phyloP scores from a whole-genome alignment of 208 protist species.

The Leishmania lainsoni region DNA sequence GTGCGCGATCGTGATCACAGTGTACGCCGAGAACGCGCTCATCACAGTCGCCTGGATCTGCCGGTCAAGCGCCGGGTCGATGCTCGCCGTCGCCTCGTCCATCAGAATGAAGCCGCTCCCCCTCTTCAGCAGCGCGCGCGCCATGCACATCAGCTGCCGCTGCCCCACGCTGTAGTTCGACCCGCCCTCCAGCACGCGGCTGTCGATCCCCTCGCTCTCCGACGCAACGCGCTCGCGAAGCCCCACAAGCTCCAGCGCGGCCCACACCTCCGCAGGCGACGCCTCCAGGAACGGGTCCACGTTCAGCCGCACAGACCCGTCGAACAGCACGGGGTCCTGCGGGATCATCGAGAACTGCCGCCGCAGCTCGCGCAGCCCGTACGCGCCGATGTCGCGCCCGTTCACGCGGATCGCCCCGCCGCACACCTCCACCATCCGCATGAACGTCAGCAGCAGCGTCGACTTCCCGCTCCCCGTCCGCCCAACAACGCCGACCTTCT shows the following conservation, averaged over 20 bases:
- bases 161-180: slow-evolving; percentile 80
- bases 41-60: slow-evolving; percentile 60
- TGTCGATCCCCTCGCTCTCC: slow-evolving; percentile 20
- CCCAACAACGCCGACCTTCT: slow-evolving; percentile 89
- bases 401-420: slow-evolving; percentile 55
- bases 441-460: slow-evolving; percentile 74
- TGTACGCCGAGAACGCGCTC: slow-evolving; percentile 64
- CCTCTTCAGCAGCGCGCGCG: slow-evolving; percentile 64
- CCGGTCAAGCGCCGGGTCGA: slow-evolving; percentile 67
- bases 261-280: slow-evolving; percentile 34
- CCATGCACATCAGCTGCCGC: slow-evolving; percentile 77
- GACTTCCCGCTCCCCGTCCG: slow-evolving; percentile 89
- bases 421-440: slow-evolving; percentile 71
- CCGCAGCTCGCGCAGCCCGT: slow-evolving; percentile 54
- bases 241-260: slow-evolving; percentile 56
- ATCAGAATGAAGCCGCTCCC: slow-evolving; percentile 75
- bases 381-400: slow-evolving; percentile 38
- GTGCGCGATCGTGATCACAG: slow-evolving; percentile 85
- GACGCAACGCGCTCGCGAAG: slow-evolving; percentile 39
- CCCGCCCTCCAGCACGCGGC: slow-evolving; percentile 19
- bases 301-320: slow-evolving; percentile 77
- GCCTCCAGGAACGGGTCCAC: slow-evolving; percentile 67
- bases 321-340: slow-evolving; percentile 85
- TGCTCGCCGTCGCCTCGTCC: slow-evolving; percentile 85
- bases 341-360: slow-evolving; percentile 81